Evolutionary conservation across 2,329 filamentous ascomycete genomes (phyloP).

Genomic region (Dactylellina drechsleri): DNA sequence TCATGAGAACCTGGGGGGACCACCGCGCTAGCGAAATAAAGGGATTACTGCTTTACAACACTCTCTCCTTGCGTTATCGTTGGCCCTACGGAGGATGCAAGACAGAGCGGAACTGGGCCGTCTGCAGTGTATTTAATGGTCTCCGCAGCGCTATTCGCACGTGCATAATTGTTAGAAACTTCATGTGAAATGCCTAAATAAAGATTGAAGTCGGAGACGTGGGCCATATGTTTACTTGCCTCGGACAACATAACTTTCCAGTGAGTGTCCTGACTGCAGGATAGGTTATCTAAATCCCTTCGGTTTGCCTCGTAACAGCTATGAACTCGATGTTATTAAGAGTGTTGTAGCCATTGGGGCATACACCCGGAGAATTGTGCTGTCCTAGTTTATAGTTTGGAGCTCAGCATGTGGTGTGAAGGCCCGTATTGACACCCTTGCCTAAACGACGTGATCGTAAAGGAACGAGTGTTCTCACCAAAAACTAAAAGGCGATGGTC

Average conservation of each 20-base stretch:
- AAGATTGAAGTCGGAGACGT: no score
- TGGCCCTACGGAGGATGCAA: conserved; percentile 36
- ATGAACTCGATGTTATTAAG: conserved; percentile 34
- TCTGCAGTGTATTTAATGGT: conserved; percentile 34
- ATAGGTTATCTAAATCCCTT: conserved; percentile 36
- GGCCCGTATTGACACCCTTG: conserved; percentile 43
- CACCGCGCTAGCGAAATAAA: conserved; percentile 43
- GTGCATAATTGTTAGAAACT: not conserved
- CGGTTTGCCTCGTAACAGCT: conserved; percentile 24
- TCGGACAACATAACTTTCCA: conserved; percentile 46
- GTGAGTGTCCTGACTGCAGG: conserved; percentile 21
- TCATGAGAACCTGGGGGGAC: conserved; percentile 10
- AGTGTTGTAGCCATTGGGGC: conserved; percentile 37
- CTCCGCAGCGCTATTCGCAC: conserved; percentile 12
- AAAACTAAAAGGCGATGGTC: not conserved
- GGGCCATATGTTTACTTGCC: conserved; percentile 1
- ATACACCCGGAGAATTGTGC: conserved; percentile 39
- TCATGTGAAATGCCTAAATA: no score
- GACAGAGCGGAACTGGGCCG: conserved; percentile 28
- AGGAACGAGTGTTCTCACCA: conserved; percentile 32
- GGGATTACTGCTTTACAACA: conserved; percentile 40
- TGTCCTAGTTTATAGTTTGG: conserved; percentile 38
- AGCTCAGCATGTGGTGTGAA: conserved; percentile 34
- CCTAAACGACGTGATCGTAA: conserved; percentile 32
- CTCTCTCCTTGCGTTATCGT: conserved; percentile 24